phyloP scores from a whole-genome alignment of 768 basidiomycete genomes.

The Boletus vinaceobasis region DNA sequence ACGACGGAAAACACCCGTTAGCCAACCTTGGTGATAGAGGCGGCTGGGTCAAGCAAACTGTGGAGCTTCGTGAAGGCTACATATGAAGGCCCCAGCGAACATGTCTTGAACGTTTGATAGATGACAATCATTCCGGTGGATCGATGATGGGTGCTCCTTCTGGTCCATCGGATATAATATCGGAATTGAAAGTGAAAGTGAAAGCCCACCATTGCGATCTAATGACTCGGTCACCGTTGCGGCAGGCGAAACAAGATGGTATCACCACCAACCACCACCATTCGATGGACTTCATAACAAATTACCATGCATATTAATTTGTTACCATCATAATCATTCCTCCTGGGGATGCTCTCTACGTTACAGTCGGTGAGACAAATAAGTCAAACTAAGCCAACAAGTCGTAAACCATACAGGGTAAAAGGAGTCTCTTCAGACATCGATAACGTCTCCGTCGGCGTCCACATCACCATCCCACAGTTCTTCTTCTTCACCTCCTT shows the following conservation, averaged over 20 bases:
- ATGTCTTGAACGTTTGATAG: too few relatives aligned
- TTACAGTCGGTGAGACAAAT: conserved; percentile 19
- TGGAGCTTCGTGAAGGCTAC: too few relatives aligned
- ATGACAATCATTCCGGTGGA: neutral
- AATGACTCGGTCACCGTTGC: neutral
- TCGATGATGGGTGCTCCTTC: neutral
- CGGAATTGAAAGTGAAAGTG: neutral
- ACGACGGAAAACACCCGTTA: too few relatives aligned
- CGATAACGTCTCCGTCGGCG: conserved; percentile 18
- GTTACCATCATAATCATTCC: neutral
- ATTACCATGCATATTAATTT: neutral
- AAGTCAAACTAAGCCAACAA: conserved; percentile 22
- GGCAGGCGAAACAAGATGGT: neutral
- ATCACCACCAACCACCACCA: too few relatives aligned
- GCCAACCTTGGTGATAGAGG: too few relatives aligned
- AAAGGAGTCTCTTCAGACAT: conserved; percentile 14
- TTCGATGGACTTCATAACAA: neutral
- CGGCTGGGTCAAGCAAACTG: too few relatives aligned
- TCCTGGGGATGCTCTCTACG: conserved; percentile 9
- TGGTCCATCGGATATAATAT: neutral
- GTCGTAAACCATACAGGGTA: conserved; percentile 11
- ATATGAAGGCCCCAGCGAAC: too few relatives aligned
- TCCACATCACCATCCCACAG: conserved; percentile 22
- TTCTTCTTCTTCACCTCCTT: conserved; percentile 16
- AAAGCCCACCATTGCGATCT: neutral